Percentiles rank a stretch among this genome's conserved stretches.
These are phyloP conservation scores for Thuja plicata DNA, from an alignment of 83 land plant species.

Conservation along the genomic window DNA sequence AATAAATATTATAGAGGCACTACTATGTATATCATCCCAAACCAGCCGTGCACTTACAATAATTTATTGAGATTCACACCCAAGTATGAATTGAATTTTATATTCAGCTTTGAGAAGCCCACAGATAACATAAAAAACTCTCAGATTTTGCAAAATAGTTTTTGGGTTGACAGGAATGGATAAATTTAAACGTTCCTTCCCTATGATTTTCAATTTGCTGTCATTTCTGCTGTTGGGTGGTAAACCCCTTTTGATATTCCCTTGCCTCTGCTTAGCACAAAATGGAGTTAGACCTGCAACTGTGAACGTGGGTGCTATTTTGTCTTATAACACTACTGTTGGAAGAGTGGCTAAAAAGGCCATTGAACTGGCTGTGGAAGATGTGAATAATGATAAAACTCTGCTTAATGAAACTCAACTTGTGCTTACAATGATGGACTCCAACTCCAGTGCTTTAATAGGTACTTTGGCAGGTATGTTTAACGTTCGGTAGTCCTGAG, in stretches of 20 bases:
- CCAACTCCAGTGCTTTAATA: constrained; percentile 54
- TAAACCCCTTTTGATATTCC: neutral
- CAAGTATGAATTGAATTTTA: too few relatives aligned
- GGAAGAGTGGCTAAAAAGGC: constrained; percentile 50
- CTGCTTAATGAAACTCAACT: constrained; percentile 43
- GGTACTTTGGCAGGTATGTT: constrained; percentile 52
- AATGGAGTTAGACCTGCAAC: constrained; percentile 24
- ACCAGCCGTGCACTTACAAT: too few relatives aligned
- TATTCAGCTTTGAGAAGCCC: too few relatives aligned
- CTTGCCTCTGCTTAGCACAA: neutral
- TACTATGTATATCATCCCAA: too few relatives aligned
- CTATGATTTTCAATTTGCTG: neutral
- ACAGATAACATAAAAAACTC: too few relatives aligned
- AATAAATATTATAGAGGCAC: too few relatives aligned
- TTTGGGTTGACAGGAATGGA: neutral
- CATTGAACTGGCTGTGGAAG: constrained; percentile 40
- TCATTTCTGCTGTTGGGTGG: neutral
- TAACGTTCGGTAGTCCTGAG: neutral
- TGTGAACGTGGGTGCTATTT: constrained; percentile 46
- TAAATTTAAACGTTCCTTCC: neutral
- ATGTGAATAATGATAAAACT: constrained; percentile 37
- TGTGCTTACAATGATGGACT: constrained; percentile 20
- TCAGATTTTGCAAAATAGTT: too few relatives aligned
- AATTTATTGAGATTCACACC: too few relatives aligned
- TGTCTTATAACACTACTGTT: constrained; percentile 33